Conservation (phyloP, 805 yeast genomes). For the Lachancea nothofagi region DNA sequence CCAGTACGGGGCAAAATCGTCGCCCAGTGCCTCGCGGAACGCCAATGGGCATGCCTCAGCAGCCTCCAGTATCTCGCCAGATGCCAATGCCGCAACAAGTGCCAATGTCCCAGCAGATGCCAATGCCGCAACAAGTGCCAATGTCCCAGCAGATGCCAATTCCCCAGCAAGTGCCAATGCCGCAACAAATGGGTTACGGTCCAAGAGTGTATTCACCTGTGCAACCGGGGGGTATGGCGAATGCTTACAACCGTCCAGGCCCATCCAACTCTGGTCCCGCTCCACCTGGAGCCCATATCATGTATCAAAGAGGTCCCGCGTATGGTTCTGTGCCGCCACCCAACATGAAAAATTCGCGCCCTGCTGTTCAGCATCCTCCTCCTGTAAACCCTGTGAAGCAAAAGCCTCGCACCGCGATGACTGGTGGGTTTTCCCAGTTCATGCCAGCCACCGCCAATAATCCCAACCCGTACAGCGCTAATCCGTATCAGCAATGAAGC, state of each 20-base stretch:
- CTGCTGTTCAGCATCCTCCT: neutral
- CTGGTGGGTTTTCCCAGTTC: slow-evolving; percentile 31
- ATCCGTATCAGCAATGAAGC: slow-evolving; percentile 8
- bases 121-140: slow-evolving; percentile 9
- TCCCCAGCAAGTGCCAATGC: slow-evolving; percentile 7
- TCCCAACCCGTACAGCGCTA: slow-evolving; percentile 25
- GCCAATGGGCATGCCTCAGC: slow-evolving; percentile 3
- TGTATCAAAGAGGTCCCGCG: slow-evolving; percentile 1
- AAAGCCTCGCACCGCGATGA: slow-evolving; percentile 15
- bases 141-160: slow-evolving; percentile 17
- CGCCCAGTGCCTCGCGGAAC: slow-evolving; percentile 3
- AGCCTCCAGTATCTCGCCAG: slow-evolving; percentile 3
- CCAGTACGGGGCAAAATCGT: neutral
- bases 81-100: slow-evolving; percentile 6
- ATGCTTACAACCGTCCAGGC: slow-evolving; percentile 6
- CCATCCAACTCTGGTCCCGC: slow-evolving; percentile 2
- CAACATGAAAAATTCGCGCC: slow-evolving; percentile 3
- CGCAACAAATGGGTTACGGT: slow-evolving; percentile 1
- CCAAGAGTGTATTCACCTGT: slow-evolving; percentile 6
- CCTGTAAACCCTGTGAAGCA: slow-evolving; percentile 6
- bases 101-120: slow-evolving; percentile 9
- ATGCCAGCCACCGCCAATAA: slow-evolving; percentile 25
- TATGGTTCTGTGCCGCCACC: slow-evolving; percentile 5
- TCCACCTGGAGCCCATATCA: slow-evolving; percentile 1
- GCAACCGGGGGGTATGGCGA: slow-evolving; percentile 5